A percentile compares a stretch with the other conserved stretches of the same genome.
These are phyloP conservation scores for Candida ponderosae DNA, from an alignment of 805 yeast genomes.

Conservation along the genomic window DNA sequence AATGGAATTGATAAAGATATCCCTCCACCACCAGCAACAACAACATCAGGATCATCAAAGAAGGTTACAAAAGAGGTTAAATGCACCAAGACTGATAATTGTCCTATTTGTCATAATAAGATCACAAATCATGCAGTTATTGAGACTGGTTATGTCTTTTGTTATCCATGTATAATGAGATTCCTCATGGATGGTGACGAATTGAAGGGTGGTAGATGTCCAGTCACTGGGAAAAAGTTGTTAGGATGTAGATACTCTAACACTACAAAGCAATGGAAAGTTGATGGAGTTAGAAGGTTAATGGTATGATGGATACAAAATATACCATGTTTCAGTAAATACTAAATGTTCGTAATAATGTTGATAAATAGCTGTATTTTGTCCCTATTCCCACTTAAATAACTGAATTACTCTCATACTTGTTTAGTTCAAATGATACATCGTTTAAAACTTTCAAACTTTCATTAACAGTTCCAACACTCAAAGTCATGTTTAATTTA, in stretches of 20 bases:
- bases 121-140: constrained; percentile 77
- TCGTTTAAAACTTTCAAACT: constrained; percentile 3
- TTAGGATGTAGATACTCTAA: constrained; percentile 63
- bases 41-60: constrained; percentile 1
- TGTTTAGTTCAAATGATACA: too few relatives aligned
- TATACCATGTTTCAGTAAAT: too few relatives aligned
- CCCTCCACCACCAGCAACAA: constrained; percentile 31
- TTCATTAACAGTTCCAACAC: constrained; percentile 11
- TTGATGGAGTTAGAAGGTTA: constrained; percentile 70
- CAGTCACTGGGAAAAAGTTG: constrained; percentile 66
- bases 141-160: constrained; percentile 87
- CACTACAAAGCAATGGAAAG: constrained; percentile 55
- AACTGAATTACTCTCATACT: too few relatives aligned
- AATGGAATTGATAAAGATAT: constrained; percentile 38
- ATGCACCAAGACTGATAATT: constrained; percentile 21
- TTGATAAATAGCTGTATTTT: too few relatives aligned
- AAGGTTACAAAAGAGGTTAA: constrained; percentile 4
- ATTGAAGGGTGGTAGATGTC: constrained; percentile 65
- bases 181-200: constrained; percentile 43
- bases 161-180: constrained; percentile 78
- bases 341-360: too few relatives aligned
- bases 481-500: constrained; percentile 12
- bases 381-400: too few relatives aligned
- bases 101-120: constrained; percentile 63
- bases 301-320: constrained; percentile 35